Evolutionary conservation across 108 stramenopile species (phyloP).

Genomic region (Pelagomonas calceolata): DNA sequence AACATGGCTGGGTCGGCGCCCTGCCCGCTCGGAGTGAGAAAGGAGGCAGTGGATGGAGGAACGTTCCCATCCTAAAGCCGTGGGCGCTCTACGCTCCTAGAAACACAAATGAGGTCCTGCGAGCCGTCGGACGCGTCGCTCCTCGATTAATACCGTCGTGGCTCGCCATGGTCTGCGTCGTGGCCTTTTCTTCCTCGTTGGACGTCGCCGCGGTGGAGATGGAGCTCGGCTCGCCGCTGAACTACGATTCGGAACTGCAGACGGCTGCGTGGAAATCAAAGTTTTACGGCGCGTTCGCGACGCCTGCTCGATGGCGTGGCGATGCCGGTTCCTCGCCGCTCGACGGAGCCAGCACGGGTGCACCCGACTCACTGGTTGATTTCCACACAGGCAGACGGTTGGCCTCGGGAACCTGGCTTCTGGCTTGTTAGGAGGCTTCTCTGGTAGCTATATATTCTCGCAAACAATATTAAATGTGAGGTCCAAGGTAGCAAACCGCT

Average conservation of each 20-base stretch:
- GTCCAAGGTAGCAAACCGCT: constrained; percentile 62
- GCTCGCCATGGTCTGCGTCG: constrained; percentile 83
- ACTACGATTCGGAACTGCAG: constrained; percentile 81
- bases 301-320: too few species aligned
- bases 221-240: constrained; percentile 75
- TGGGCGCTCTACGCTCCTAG: background rate
- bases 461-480: constrained; percentile 92
- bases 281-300: too few species aligned
- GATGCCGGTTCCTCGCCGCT: too few species aligned
- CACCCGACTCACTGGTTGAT: too few species aligned
- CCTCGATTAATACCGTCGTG: constrained; percentile 42
- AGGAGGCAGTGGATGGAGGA: background rate
- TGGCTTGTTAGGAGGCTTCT: constrained; percentile 81
- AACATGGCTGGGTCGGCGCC: constrained; percentile 64
- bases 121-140: constrained; percentile 48
- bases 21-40: constrained; percentile 4
- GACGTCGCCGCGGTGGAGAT: constrained; percentile 96
- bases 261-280: too few species aligned
- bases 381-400: too few species aligned
- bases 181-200: constrained; percentile 80
- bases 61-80: background rate
- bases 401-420: constrained; percentile 81
- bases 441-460: constrained; percentile 86
- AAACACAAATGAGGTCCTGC: background rate
- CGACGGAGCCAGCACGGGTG: too few species aligned